phyloP scores from a whole-genome alignment of 2,329 filamentous ascomycete genomes.

The Alternaria novae-zelandiae region DNA sequence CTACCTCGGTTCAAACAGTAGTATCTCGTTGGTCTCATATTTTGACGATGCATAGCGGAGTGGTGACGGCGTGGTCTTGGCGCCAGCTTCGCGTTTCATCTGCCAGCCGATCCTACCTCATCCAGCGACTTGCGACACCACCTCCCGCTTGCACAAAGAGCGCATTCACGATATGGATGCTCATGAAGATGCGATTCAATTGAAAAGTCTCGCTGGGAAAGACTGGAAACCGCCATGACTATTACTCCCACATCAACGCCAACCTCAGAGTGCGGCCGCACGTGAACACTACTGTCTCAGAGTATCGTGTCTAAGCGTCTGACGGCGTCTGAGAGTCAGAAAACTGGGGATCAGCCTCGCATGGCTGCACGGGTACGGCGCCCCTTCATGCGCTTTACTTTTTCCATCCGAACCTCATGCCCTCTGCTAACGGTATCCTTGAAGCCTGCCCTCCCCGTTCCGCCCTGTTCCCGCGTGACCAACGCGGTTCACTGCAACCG shows the following conservation, averaged over 20 bases:
- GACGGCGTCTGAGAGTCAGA: not conserved
- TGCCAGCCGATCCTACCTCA: conserved; percentile 4
- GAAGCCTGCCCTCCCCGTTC: not conserved
- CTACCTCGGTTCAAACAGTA: not conserved
- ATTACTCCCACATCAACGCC: not conserved
- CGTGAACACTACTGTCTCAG: conserved; percentile 8
- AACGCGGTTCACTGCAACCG: not conserved
- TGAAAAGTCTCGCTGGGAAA: not conserved
- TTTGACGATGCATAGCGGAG: not conserved
- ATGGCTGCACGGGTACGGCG: not conserved
- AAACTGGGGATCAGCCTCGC: conserved; percentile 8
- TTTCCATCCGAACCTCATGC: not conserved
- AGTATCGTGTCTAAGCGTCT: conserved; percentile 4
- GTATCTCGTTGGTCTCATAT: not conserved
- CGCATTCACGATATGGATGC: not conserved
- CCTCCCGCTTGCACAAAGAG: not conserved
- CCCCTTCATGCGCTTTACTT: conserved; percentile 9
- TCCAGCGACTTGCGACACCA: conserved; percentile 7
- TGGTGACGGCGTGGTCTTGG: conserved; percentile 6
- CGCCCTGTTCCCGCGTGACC: not conserved
- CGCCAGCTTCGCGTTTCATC: conserved; percentile 12
- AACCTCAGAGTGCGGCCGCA: not conserved
- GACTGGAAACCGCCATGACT: not conserved
- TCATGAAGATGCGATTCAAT: not conserved
- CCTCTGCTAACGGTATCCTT: conserved; percentile 1